These are phyloP conservation scores for Eucommia ulmoides DNA, from an alignment of 257 asterid species.

Conservation along the genomic window DNA sequence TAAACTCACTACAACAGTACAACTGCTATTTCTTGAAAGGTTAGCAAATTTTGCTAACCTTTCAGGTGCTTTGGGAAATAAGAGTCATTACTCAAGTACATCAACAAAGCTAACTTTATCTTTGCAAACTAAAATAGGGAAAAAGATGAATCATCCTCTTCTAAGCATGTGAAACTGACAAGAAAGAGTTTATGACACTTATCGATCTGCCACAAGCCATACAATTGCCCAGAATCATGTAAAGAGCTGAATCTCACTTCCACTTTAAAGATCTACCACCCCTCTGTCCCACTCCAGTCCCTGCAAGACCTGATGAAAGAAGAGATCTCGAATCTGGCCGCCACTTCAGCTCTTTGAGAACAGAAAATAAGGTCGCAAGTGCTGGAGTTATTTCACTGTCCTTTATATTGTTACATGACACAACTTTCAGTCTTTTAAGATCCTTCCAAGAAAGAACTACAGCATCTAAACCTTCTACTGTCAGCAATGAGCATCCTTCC, in stretches of 20 bases:
- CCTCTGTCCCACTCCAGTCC: constrained; percentile 80
- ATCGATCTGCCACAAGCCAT: too few species aligned
- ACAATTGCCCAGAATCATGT: too few species aligned
- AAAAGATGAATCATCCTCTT: too few species aligned
- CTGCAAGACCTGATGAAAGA: constrained; percentile 54
- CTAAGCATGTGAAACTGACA: too few species aligned
- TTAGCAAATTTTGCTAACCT: too few species aligned
- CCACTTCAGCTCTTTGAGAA: constrained; percentile 83
- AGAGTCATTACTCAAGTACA: too few species aligned
- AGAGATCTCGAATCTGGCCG: constrained; percentile 71
- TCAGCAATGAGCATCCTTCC: constrained; percentile 83
- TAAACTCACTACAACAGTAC: too few species aligned
- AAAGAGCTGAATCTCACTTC: constrained; percentile 37
- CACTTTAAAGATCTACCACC: constrained; percentile 66
- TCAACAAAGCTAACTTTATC: too few species aligned
- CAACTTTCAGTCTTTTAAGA: constrained; percentile 66
- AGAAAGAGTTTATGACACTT: too few species aligned
- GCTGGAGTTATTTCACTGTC: constrained; percentile 81
- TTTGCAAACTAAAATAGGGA: too few species aligned
- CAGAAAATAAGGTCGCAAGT: constrained; percentile 60
- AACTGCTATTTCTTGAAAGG: too few species aligned
- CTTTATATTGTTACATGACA: constrained; percentile 70
- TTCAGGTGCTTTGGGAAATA: too few species aligned
- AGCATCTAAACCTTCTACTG: constrained; percentile 69
- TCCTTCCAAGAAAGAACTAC: constrained; percentile 75